A percentile compares a stretch with the other conserved stretches of the same genome.
These are phyloP conservation scores for Puccinia hordei DNA, from an alignment of 1,284 basidiomycete species.

Conservation along the genomic window DNA sequence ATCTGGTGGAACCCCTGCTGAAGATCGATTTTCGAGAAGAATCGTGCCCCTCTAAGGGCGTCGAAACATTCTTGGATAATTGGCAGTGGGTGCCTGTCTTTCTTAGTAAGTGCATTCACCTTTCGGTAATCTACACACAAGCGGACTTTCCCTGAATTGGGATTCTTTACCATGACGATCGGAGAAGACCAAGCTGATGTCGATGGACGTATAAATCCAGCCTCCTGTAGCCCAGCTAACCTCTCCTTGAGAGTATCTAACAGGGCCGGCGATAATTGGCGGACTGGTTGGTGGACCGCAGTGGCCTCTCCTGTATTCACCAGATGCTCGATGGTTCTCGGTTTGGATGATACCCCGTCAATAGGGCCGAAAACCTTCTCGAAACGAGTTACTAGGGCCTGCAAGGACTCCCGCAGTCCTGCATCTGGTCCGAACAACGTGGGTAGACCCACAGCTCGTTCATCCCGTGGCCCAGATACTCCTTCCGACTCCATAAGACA, in stretches of 20 bases:
- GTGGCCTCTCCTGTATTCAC: background rate
- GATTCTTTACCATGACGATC: background rate
- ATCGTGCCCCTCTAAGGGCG: background rate
- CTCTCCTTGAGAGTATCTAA: background rate
- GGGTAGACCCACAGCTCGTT: background rate
- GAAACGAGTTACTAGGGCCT: background rate
- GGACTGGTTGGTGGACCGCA: background rate
- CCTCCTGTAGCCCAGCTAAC: background rate
- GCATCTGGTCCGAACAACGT: background rate
- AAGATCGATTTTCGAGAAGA: conserved; percentile 19
- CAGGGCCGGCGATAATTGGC: conserved; percentile 13
- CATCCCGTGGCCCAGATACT: conserved; percentile 19
- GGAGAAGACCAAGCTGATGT: conserved; percentile 15
- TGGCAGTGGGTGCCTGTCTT: conserved; percentile 13
- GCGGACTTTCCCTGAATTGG: conserved; percentile 3
- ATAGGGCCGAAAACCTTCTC: background rate
- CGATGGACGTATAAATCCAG: background rate
- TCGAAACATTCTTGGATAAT: conserved; percentile 21
- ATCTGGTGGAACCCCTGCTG: conserved; percentile 18
- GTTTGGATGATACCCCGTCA: background rate
- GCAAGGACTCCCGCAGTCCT: background rate
- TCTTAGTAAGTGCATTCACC: background rate
- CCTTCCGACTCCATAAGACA: conserved; percentile 19
- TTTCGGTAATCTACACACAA: conserved; percentile 9
- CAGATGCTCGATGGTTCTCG: conserved; percentile 11